Conservation (phyloP, 495 filamentous ascomycete species). For the Ascodesmis nigricans region DNA sequence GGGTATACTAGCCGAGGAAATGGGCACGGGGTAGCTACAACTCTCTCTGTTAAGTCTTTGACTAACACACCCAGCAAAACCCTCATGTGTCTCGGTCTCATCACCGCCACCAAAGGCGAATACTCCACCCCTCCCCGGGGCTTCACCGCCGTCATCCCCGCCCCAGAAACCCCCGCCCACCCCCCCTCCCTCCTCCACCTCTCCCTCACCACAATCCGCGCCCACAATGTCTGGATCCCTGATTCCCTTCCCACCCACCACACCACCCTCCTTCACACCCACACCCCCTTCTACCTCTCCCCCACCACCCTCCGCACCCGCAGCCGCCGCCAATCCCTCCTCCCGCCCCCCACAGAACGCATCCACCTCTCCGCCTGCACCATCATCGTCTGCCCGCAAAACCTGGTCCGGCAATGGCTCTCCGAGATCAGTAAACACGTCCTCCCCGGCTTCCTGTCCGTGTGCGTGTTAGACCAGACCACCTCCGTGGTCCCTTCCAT, state of each 20-base stretch:
- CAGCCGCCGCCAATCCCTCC: constrained; percentile 9
- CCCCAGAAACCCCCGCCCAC: no score
- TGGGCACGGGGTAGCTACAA: constrained; percentile 26
- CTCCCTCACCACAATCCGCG: no score
- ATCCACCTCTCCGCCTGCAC: constrained; percentile 46
- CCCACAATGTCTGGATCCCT: constrained; percentile 26
- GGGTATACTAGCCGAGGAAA: constrained; percentile 54
- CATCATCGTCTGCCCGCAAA: constrained; percentile 44
- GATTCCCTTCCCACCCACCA: constrained; percentile 14
- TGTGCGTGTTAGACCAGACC: constrained; percentile 34
- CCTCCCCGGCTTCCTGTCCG: constrained; percentile 31
- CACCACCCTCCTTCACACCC: no score
- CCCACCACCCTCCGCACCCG: constrained; percentile 28
- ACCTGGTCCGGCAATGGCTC: constrained; percentile 49
- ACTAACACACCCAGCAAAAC: constrained; percentile 50
- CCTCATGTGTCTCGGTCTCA: constrained; percentile 59
- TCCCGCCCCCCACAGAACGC: constrained; percentile 18
- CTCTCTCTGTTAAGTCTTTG: no score
- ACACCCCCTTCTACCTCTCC: constrained; percentile 34
- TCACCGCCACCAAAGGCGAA: constrained; percentile 60
- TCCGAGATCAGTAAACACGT: constrained; percentile 50
- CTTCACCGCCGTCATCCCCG: no score
- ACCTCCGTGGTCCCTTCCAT: constrained; percentile 34
- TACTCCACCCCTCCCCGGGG: no score
- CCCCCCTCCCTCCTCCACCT: no score